Percentiles rank a stretch among this genome's conserved stretches.
These are phyloP conservation scores for Multifurca ochricompacta DNA, from an alignment of 768 basidiomycete genomes.

Conservation along the genomic window DNA sequence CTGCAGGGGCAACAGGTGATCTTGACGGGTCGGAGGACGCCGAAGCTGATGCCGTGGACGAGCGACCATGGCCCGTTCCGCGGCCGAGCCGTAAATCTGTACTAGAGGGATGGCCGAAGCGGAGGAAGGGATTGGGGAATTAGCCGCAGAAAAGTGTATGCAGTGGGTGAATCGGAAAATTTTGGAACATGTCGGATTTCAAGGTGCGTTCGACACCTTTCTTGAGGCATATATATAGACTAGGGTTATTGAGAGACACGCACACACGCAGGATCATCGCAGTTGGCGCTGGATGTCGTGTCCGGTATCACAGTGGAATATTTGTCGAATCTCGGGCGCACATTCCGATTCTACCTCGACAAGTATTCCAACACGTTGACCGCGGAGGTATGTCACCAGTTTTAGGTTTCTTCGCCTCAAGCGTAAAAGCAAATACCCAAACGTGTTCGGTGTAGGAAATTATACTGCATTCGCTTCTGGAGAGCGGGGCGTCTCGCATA, in stretches of 20 bases:
- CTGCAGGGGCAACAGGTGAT: constrained; percentile 1
- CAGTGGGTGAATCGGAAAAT: constrained; percentile 70
- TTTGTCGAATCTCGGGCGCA: constrained; percentile 77
- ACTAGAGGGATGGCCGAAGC: constrained; percentile 22
- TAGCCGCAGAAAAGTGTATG: constrained; percentile 55
- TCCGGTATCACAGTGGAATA: constrained; percentile 74
- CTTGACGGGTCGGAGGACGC: constrained; percentile 24
- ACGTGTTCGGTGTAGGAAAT: constrained; percentile 68
- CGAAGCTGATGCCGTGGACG: constrained; percentile 48
- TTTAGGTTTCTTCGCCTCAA: not conserved
- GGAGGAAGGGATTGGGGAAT: constrained; percentile 48
- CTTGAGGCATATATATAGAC: not conserved
- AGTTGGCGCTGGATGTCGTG: constrained; percentile 68
- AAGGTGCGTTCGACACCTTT: constrained; percentile 48
- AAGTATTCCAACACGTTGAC: constrained; percentile 76
- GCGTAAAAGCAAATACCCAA: not conserved
- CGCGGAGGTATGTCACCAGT: constrained; percentile 58
- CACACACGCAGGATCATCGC: constrained; percentile 52
- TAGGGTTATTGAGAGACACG: not conserved
- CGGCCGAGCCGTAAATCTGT: constrained; percentile 3
- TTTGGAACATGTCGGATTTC: constrained; percentile 86
- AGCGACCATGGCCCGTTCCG: constrained; percentile 50
- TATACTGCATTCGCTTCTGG: constrained; percentile 82
- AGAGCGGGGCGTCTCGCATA: constrained; percentile 74
- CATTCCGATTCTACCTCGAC: constrained; percentile 74